Evolutionary conservation across 257 asterid species (phyloP).

Genomic region (Fraxinus excelsior): DNA sequence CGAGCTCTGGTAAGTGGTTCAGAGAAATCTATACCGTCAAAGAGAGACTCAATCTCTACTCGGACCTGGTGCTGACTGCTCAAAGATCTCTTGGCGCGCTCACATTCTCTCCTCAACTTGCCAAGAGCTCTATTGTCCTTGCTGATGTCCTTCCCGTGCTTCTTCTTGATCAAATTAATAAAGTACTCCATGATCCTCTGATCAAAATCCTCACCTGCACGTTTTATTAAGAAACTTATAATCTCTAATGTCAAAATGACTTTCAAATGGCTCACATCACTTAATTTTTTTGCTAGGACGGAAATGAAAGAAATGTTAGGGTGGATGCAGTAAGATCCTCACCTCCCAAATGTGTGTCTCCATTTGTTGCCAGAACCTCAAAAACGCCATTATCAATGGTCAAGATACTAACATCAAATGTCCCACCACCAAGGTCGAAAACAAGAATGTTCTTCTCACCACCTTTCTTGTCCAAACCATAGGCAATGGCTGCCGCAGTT

Average conservation of each 20-base stretch:
- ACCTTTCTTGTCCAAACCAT: conserved; percentile 85
- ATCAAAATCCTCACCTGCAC: conserved; percentile 84
- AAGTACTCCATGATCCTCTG: conserved; percentile 86
- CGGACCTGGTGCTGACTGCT: conserved; percentile 91
- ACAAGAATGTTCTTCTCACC: conserved; percentile 90
- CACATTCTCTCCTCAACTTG: conserved; percentile 76
- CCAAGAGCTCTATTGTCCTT: conserved; percentile 84
- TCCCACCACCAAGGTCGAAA: conserved; percentile 92
- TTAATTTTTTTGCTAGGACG: not conserved
- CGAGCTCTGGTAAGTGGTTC: conserved; percentile 92
- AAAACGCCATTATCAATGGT: conserved; percentile 79
- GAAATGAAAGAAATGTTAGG: not conserved
- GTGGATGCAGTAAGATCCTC: conserved; percentile 43
- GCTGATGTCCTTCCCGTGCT: conserved; percentile 87
- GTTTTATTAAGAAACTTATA: not conserved
- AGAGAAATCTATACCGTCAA: conserved; percentile 78
- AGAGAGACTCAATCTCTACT: conserved; percentile 86
- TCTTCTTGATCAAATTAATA: conserved; percentile 83
- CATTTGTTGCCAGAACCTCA: conserved; percentile 86
- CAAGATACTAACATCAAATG: conserved; percentile 87
- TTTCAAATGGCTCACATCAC: not conserved
- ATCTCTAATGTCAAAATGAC: not conserved
- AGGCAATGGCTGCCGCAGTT: conserved; percentile 90
- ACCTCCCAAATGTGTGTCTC: conserved; percentile 96
- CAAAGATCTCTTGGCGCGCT: conserved; percentile 84